Percentiles rank a stretch among this genome's conserved stretches.
Conservation (phyloP, 257 asterid genomes). For the Agastache rugosa region DNA sequence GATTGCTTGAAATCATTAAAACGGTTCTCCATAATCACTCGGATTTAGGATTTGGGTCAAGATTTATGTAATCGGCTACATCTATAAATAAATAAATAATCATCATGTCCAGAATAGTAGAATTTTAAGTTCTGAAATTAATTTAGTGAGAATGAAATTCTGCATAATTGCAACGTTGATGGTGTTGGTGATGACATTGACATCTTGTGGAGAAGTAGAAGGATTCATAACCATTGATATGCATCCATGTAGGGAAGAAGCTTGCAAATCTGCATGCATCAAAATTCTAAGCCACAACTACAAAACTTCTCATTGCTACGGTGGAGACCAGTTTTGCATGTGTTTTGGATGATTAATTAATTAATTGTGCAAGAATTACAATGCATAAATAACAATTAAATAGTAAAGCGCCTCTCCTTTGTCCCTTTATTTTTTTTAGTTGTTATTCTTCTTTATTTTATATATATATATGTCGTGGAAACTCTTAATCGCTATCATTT, state of each 20-base stretch:
- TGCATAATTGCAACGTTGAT: not conserved
- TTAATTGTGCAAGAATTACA: no score
- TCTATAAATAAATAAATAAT: not conserved
- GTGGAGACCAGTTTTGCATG: slow-evolving; percentile 26
- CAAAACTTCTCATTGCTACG: slow-evolving; percentile 27
- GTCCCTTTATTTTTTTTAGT: no score
- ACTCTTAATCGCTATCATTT: no score
- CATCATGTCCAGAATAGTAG: no score
- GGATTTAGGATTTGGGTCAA: not conserved
- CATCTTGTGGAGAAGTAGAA: slow-evolving; percentile 12
- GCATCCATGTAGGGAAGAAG: slow-evolving; percentile 20
- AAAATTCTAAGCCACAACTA: not conserved
- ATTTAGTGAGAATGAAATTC: no score
- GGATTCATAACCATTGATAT: not conserved
- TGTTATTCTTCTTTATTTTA: no score
- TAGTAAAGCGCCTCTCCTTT: no score
- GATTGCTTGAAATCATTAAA: not conserved
- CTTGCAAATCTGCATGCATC: slow-evolving; percentile 29
- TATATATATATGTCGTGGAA: no score
- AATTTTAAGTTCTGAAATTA: no score
- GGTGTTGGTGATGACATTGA: not conserved
- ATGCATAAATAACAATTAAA: no score
- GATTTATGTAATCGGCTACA: not conserved
- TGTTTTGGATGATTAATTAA: slow-evolving; percentile 28
- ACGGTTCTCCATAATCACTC: not conserved